These are phyloP conservation scores for Lentithecium fluviatile DNA, from an alignment of 495 filamentous ascomycete species.

Conservation along the genomic window DNA sequence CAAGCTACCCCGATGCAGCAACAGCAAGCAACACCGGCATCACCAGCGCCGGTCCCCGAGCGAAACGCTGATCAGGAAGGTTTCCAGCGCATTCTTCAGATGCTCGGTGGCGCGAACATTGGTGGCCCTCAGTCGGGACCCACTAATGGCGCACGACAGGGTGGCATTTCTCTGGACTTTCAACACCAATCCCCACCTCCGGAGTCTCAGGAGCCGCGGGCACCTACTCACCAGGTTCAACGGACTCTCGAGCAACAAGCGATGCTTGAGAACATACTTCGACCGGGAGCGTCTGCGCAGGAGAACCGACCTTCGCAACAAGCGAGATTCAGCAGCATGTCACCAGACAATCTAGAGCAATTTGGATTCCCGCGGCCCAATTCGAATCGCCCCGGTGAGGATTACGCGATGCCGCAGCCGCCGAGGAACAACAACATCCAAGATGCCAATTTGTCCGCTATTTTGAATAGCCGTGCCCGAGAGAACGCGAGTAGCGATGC, in stretches of 20 bases:
- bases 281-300: constrained; percentile 17
- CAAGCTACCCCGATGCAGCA: constrained; percentile 40
- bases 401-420: constrained; percentile 23
- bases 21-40: constrained; percentile 29
- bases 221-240: constrained; percentile 14
- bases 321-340: constrained; percentile 20
- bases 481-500: constrained; percentile 17
- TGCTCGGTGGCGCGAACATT: constrained; percentile 61
- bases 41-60: constrained; percentile 34
- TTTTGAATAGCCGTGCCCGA: constrained; percentile 20
- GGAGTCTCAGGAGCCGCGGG: constrained; percentile 4
- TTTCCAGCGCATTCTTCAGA: constrained; percentile 82
- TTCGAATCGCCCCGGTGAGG: constrained; percentile 30
- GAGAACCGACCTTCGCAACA: constrained; percentile 19
- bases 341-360: constrained; percentile 28
- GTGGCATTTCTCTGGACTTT: constrained; percentile 20
- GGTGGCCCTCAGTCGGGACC: not conserved
- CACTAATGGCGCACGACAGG: constrained; percentile 16
- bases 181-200: constrained; percentile 7
- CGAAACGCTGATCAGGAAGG: constrained; percentile 77
- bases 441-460: constrained; percentile 27
- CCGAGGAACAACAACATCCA: constrained; percentile 28
- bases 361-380: constrained; percentile 26
- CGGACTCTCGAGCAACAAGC: constrained; percentile 29
- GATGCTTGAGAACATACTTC: constrained; percentile 27